Evolutionary conservation across 768 basidiomycete species (phyloP), one percentile per base, ranked within the genome.

Genomic region (Suillus plorans): DNA sequence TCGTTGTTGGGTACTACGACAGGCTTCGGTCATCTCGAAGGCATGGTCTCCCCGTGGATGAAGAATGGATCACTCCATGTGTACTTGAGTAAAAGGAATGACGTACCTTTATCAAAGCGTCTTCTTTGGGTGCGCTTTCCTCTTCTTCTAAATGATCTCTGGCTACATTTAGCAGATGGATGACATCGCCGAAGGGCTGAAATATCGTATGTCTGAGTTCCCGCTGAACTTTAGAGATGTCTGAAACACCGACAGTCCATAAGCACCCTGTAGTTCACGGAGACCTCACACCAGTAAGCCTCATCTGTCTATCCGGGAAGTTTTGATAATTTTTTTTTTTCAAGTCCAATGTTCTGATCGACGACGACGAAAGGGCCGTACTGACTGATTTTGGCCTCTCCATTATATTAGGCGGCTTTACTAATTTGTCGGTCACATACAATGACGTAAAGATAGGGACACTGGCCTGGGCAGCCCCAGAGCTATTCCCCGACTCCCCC

Each of bases 321-420:
- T 0, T 9, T n/a, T 34, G 5, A 36, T n/a, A 12, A 28, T 22
- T 2, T 36, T 1, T 36, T 36, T 20, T 49, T 8, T 34, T 25
- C 18, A n/a, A 66, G 80, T 76, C 75, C 0, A 84, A 82, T 64
- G 75, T 84, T 47, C 73, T 82, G n/a, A 78, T 84, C 55, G 77
- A 80, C 63, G 75, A 79, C 63, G 66, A 79, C 25, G 74, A 76
- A 22, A 75, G 74, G 34, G 81, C 77, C 4, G 73, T 74, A 8
- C 68, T 82, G n/a, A 78, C 78, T 64, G 82, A 82, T 61, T 82
- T 82, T 65, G 82, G 81, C 4, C 70, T 82, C 9, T 82, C 80
- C n/a, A 76, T 69, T 22, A 76, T 82, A 58, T 58, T 58, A 0
- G 56, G 56, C 22, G 37, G 37, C 14, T 39, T 39, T 25, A 10